Percentiles rank a stretch among this genome's conserved stretches.
Conservation (phyloP, 2,329 filamentous ascomycete species). For the Drechmeria coniospora region DNA sequence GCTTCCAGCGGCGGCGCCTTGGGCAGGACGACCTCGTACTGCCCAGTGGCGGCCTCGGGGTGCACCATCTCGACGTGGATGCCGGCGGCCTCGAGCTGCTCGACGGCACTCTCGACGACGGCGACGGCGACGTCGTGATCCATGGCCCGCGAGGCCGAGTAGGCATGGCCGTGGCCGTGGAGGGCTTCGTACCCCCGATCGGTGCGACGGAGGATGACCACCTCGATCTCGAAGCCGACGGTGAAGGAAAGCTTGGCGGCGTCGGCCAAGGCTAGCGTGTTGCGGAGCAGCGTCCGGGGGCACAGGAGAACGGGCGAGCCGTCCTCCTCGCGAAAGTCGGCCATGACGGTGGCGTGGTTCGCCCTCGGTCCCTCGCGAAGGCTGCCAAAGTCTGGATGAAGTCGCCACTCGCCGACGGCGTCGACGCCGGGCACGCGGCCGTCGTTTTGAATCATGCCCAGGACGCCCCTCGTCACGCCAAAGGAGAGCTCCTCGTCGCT, state of each 20-base stretch:
- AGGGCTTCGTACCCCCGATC: slow-evolving; percentile 25
- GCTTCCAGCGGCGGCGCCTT: slow-evolving; percentile 47
- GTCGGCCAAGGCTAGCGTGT: slow-evolving; percentile 34
- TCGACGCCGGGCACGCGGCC: slow-evolving; percentile 33
- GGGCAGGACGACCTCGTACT: slow-evolving; percentile 64
- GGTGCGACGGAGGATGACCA: slow-evolving; percentile 47
- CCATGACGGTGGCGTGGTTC: slow-evolving; percentile 50
- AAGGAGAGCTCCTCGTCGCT: slow-evolving; percentile 31
- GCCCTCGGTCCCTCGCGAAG: slow-evolving; percentile 42
- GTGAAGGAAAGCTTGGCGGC: slow-evolving; percentile 41
- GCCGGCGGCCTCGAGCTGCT: slow-evolving; percentile 40
- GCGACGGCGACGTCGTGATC: slow-evolving; percentile 39
- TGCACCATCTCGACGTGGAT: slow-evolving; percentile 61
- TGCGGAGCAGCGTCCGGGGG: slow-evolving; percentile 47
- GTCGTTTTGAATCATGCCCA: slow-evolving; percentile 57
- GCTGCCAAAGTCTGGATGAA: slow-evolving; percentile 50
- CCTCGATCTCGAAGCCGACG: slow-evolving; percentile 70
- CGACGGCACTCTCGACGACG: slow-evolving; percentile 50
- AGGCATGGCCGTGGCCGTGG: slow-evolving; percentile 50
- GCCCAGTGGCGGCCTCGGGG: slow-evolving; percentile 55
- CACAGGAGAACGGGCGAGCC: slow-evolving; percentile 39
- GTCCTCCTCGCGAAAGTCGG: slow-evolving; percentile 45
- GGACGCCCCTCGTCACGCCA: slow-evolving; percentile 46
- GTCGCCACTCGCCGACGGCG: slow-evolving; percentile 48
- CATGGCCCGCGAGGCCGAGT: slow-evolving; percentile 50